A percentile compares a stretch with the other conserved stretches of the same genome.
Evolutionary conservation across 768 basidiomycete species (phyloP).

Genomic region (Podaxis carcinomalis): DNA sequence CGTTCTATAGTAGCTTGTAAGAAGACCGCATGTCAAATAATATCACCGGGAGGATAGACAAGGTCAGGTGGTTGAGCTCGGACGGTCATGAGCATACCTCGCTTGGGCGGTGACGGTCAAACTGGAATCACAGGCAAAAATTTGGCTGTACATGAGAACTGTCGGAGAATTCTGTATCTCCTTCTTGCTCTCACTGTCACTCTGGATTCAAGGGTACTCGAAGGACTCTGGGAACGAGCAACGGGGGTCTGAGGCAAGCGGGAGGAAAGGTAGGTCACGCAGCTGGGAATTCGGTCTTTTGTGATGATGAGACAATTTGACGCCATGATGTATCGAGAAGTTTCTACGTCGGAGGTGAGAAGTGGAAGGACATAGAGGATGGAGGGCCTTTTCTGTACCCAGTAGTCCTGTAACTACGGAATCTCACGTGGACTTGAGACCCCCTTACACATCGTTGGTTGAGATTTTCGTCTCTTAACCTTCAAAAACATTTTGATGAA

Average conservation of each 20-base stretch:
- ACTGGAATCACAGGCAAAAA: slow-evolving; percentile 1
- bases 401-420: no score
- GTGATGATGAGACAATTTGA: not conserved
- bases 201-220: not conserved
- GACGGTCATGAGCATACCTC: not conserved
- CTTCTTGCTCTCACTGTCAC: not conserved
- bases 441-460: no score
- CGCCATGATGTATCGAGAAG: not conserved
- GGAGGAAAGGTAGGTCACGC: not conserved
- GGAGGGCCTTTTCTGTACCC: no score
- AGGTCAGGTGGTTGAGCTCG: not conserved
- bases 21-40: not conserved
- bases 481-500: no score
- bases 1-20: not conserved
- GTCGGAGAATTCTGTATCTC: not conserved
- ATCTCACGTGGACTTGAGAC: no score
- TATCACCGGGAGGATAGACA: not conserved
- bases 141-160: not conserved
- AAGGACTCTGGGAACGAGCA: not conserved
- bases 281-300: not conserved
- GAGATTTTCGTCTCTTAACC: no score
- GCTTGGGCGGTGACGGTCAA: not conserved
- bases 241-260: not conserved
- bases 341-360: not conserved
- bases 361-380: no score